These are phyloP conservation scores for Diaporthe ilicicola DNA, from an alignment of 2,329 filamentous ascomycete species.

Conservation along the genomic window DNA sequence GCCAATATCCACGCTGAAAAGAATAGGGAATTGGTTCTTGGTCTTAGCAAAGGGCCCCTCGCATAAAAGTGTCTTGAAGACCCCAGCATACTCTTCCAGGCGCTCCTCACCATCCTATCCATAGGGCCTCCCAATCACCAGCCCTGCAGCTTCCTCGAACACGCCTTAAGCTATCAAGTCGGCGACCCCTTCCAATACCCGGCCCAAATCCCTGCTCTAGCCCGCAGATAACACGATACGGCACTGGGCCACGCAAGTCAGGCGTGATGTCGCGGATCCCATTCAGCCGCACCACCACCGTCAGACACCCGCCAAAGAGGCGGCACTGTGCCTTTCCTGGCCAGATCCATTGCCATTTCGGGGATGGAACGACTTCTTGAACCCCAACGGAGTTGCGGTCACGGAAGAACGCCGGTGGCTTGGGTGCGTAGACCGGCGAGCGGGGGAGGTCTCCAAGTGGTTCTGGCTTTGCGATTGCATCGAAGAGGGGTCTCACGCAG, in stretches of 20 bases:
- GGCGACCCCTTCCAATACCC: slow-evolving; percentile 46
- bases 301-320: slow-evolving; percentile 53
- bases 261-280: slow-evolving; percentile 45
- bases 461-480: slow-evolving; percentile 37
- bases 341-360: slow-evolving; percentile 49
- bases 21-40: slow-evolving; percentile 45
- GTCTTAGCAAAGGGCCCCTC: slow-evolving; percentile 36
- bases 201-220: slow-evolving; percentile 40
- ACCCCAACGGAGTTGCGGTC: slow-evolving; percentile 35
- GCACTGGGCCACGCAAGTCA: slow-evolving; percentile 48
- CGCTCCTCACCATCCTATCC: slow-evolving; percentile 47
- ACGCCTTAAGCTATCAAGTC: slow-evolving; percentile 52
- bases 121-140: slow-evolving; percentile 52
- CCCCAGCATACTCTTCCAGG: slow-evolving; percentile 40
- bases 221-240: slow-evolving; percentile 47
- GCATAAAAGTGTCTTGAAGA: slow-evolving; percentile 45
- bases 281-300: slow-evolving; percentile 47
- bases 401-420: slow-evolving; percentile 35
- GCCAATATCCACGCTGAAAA: slow-evolving; percentile 52
- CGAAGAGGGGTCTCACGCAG: slow-evolving; percentile 44
- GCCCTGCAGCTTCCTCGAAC: slow-evolving; percentile 49
- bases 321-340: slow-evolving; percentile 49
- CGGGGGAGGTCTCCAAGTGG: slow-evolving; percentile 44
- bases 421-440: slow-evolving; percentile 40
- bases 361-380: slow-evolving; percentile 37